phyloP scores from a whole-genome alignment of 2,329 filamentous ascomycete species.

The Pyrenophora teres region DNA sequence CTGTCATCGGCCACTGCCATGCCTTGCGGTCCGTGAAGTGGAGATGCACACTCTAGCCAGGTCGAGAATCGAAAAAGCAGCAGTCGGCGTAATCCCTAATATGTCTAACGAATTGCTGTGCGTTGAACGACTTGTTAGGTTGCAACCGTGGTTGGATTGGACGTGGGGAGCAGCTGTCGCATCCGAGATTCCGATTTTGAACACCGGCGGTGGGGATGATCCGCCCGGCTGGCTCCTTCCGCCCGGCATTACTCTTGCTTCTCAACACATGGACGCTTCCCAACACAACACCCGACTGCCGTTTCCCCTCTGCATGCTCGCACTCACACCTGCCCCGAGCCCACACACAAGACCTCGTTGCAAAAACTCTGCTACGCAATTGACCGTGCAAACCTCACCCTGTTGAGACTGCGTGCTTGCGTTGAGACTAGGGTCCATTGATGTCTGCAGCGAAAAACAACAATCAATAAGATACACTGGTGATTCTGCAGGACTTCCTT shows the following conservation, averaged over 20 bases:
- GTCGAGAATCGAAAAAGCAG: not conserved
- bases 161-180: constrained; percentile 1
- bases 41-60: constrained; percentile 2
- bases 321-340: not conserved
- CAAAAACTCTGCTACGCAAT: not conserved
- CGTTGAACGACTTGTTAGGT: not conserved
- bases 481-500: no score
- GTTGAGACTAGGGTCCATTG: no score
- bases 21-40: constrained; percentile 7
- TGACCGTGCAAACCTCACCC: no score
- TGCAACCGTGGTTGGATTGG: not conserved
- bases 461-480: no score
- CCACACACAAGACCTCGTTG: not conserved
- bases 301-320: no score
- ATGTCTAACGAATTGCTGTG: no score
- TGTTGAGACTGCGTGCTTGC: no score
- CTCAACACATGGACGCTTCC: not conserved
- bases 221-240: constrained; percentile 1
- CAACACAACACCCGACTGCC: not conserved
- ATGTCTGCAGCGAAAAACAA: no score
- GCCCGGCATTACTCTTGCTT: not conserved
- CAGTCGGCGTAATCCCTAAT: not conserved
- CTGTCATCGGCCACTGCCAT: not conserved
- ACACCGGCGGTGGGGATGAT: constrained; percentile 1
- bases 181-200: not conserved